Evolutionary conservation across 805 yeast genomes (phyloP).

Genomic region (Citeromyces matritensis): DNA sequence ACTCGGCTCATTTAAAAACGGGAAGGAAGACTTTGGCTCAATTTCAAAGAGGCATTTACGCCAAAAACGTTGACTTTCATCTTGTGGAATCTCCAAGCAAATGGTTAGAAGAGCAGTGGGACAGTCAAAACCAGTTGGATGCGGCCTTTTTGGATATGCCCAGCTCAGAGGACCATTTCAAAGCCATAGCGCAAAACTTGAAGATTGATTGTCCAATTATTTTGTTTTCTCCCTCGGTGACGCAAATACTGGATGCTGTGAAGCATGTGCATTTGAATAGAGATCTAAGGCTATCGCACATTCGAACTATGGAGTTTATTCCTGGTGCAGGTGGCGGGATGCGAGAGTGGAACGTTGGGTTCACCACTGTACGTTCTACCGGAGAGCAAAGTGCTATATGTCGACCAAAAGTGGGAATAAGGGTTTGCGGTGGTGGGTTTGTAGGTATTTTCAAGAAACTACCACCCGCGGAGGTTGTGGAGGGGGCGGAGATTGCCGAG

Average conservation of each 20-base stretch:
- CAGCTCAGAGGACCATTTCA: slow-evolving; percentile 19
- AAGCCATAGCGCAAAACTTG: slow-evolving; percentile 15
- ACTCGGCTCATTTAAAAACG: slow-evolving; percentile 20
- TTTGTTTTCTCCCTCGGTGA: slow-evolving; percentile 30
- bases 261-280: slow-evolving; percentile 13
- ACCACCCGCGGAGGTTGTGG: slow-evolving; percentile 8
- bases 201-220: slow-evolving; percentile 25
- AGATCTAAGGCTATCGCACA: slow-evolving; percentile 18
- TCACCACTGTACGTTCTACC: slow-evolving; percentile 20
- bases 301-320: slow-evolving; percentile 22
- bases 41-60: slow-evolving; percentile 26
- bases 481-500: background rate
- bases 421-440: slow-evolving; percentile 36
- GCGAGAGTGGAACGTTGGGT: slow-evolving; percentile 34
- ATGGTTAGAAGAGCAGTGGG: slow-evolving; percentile 19
- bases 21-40: slow-evolving; percentile 22
- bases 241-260: slow-evolving; percentile 27
- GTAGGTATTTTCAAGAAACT: slow-evolving; percentile 24
- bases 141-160: slow-evolving; percentile 36
- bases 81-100: slow-evolving; percentile 20
- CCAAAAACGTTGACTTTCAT: slow-evolving; percentile 28
- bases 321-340: slow-evolving; percentile 31
- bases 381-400: slow-evolving; percentile 26
- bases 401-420: slow-evolving; percentile 32
- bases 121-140: slow-evolving; percentile 9